Conservation (phyloP, 1,139 yeast genomes). For the Protomyces macrosporus region DNA sequence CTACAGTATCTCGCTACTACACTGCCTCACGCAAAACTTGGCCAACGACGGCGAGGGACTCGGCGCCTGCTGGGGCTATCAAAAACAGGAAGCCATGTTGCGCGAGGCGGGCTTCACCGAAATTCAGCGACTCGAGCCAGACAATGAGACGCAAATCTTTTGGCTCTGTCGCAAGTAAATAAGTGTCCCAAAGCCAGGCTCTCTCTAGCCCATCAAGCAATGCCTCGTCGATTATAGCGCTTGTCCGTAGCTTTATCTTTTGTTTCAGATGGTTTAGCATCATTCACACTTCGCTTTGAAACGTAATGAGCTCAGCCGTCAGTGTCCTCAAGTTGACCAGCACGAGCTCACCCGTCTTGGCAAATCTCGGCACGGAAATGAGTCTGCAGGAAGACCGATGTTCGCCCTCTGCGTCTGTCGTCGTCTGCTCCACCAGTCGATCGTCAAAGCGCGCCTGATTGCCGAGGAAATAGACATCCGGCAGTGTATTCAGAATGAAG, state of each 20-base stretch:
- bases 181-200: neutral
- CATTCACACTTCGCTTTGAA: neutral
- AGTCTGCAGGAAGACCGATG: constrained; percentile 43
- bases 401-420: constrained; percentile 33
- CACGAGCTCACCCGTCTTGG: constrained; percentile 61
- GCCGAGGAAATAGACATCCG: constrained; percentile 82
- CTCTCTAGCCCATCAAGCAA: no score
- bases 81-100: neutral
- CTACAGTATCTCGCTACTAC: neutral
- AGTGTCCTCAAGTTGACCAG: constrained; percentile 58
- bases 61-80: neutral
- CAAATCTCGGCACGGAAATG: constrained; percentile 68
- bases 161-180: neutral
- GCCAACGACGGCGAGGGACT: constrained; percentile 3
- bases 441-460: constrained; percentile 63
- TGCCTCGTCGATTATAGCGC: no score
- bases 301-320: constrained; percentile 42
- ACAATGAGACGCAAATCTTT: neutral
- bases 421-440: constrained; percentile 35
- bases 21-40: constrained; percentile 2
- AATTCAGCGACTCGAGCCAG: neutral
- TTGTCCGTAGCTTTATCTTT: no score
- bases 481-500: constrained; percentile 67
- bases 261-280: neutral
- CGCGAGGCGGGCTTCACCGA: neutral